A percentile compares a stretch with the other conserved stretches of the same genome.
Evolutionary conservation across 495 filamentous ascomycete species (phyloP).

Genomic region (Trichoderma erinaceum): DNA sequence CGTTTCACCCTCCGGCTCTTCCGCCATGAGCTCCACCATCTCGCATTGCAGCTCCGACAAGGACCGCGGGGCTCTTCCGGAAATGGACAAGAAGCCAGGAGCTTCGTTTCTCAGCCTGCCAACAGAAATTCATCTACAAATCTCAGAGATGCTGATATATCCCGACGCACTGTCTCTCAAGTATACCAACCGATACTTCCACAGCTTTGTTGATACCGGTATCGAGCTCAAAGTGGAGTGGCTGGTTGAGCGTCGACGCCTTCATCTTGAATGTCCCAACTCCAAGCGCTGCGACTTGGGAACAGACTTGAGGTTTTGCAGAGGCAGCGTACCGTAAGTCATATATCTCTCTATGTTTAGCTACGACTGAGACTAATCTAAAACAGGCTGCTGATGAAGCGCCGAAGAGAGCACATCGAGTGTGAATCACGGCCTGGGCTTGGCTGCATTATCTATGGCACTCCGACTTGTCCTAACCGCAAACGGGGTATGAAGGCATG

Average conservation of each 20-base stretch:
- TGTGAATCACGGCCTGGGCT: constrained; percentile 47
- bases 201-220: constrained; percentile 57
- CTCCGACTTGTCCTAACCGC: constrained; percentile 33
- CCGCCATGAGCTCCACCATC: background rate
- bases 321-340: constrained; percentile 45
- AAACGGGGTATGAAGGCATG: constrained; percentile 27
- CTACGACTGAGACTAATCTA: background rate
- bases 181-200: constrained; percentile 57
- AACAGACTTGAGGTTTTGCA: constrained; percentile 46
- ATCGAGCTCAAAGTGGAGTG: constrained; percentile 60
- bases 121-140: constrained; percentile 55
- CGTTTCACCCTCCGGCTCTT: background rate
- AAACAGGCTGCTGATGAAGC: constrained; percentile 44
- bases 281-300: constrained; percentile 44
- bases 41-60: background rate
- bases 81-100: background rate
- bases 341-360: background rate
- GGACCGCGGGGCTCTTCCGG: background rate
- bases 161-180: constrained; percentile 57
- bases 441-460: constrained; percentile 48
- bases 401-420: constrained; percentile 46
- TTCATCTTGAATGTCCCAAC: constrained; percentile 48
- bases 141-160: constrained; percentile 47
- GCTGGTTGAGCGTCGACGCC: constrained; percentile 52
- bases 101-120: constrained; percentile 37